phyloP scores from a whole-genome alignment of 2,329 filamentous ascomycete genomes.

The Tolypocladium ovalisporum region DNA sequence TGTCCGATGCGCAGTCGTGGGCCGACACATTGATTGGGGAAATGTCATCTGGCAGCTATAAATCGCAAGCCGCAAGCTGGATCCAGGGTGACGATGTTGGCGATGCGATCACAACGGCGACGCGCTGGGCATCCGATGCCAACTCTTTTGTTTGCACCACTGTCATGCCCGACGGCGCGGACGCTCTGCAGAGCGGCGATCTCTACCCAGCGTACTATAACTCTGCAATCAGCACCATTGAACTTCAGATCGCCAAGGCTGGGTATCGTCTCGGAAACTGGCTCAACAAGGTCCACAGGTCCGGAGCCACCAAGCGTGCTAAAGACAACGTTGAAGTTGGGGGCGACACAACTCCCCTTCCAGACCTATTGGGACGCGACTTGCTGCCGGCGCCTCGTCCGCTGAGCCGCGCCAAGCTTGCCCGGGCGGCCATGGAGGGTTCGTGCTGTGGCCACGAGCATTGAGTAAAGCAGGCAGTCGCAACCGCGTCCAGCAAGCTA shows the following conservation, averaged over 20 bases:
- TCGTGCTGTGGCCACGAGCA: slow-evolving; percentile 7
- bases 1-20: slow-evolving; percentile 26
- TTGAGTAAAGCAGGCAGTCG: no score
- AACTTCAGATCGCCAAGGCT: slow-evolving; percentile 33
- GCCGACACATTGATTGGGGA: slow-evolving; percentile 20
- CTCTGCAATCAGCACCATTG: slow-evolving; percentile 24
- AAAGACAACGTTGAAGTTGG: not conserved
- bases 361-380: slow-evolving; percentile 12
- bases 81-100: slow-evolving; percentile 20
- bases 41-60: slow-evolving; percentile 26
- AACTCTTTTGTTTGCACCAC: slow-evolving; percentile 32
- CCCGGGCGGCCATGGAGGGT: slow-evolving; percentile 12
- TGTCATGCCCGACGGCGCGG: slow-evolving; percentile 25
- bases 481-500: no score
- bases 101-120: slow-evolving; percentile 19
- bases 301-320: slow-evolving; percentile 9
- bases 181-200: slow-evolving; percentile 26
- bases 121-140: slow-evolving; percentile 28
- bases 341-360: not conserved
- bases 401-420: slow-evolving; percentile 15
- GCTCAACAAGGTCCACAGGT: slow-evolving; percentile 15
- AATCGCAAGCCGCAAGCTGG: slow-evolving; percentile 22
- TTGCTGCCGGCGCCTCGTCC: slow-evolving; percentile 13
- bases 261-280: slow-evolving; percentile 24
- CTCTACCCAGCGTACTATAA: slow-evolving; percentile 28